Percentiles rank a stretch among this genome's conserved stretches.
phyloP scores from a whole-genome alignment of 805 yeast genomes.

The Phaffomyces opuntiae region DNA sequence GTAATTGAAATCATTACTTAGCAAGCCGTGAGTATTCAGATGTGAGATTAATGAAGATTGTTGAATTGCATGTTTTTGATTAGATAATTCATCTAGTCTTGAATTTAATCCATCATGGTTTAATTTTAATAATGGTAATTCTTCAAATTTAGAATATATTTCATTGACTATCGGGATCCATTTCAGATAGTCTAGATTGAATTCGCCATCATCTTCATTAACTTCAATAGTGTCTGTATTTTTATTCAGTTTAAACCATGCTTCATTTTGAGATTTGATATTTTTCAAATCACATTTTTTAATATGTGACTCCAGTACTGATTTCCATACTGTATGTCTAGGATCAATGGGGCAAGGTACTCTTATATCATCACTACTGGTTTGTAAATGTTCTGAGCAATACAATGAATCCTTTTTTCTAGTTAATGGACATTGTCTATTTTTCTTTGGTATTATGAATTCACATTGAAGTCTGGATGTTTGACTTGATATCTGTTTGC shows the following conservation, averaged over 20 bases:
- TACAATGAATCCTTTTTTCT: constrained; percentile 39
- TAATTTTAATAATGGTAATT: constrained; percentile 22
- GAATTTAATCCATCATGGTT: constrained; percentile 22
- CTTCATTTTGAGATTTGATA: constrained; percentile 24
- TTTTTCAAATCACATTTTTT: constrained; percentile 47
- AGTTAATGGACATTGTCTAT: constrained; percentile 56
- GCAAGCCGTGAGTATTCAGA: constrained; percentile 35
- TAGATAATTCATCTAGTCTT: constrained; percentile 33
- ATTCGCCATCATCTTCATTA: constrained; percentile 5
- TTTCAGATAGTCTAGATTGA: constrained; percentile 16
- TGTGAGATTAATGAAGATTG: constrained; percentile 77
- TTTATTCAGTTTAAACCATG: constrained; percentile 44
- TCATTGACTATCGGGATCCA: constrained; percentile 31
- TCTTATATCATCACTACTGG: constrained; percentile 28
- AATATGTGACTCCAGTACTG: constrained; percentile 48
- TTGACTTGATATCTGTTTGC: not conserved
- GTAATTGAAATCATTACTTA: constrained; percentile 32
- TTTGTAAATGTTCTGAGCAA: constrained; percentile 56
- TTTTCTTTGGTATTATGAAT: constrained; percentile 41
- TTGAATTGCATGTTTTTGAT: constrained; percentile 73
- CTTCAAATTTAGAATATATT: constrained; percentile 29
- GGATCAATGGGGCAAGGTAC: constrained; percentile 75
- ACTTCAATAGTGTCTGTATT: constrained; percentile 27
- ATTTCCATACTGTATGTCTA: constrained; percentile 64
- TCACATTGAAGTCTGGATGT: constrained; percentile 34